Base-by-base conservation (phyloP, 345 rosid genomes). In the Erodium maritimum region DNA sequence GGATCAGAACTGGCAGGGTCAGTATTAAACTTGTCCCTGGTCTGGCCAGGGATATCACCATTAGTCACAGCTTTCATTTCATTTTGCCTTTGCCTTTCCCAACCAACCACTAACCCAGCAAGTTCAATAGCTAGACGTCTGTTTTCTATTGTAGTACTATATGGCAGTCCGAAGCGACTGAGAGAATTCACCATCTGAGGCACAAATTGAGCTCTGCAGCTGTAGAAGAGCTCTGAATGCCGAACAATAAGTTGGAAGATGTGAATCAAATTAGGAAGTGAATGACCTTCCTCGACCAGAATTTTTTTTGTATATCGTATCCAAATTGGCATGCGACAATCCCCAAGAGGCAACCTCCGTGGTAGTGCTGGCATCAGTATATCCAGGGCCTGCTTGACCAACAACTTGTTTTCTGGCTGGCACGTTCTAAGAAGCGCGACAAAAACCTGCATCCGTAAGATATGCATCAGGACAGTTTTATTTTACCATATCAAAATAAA, bases 101-200 rank as follows among this genome's bases (percentile, higher is more conserved):
- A 93, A 55, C 81, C 82, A 69, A 93, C 99, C 69, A 93, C 99
- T 77, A 93, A 76, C 50, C 99, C 97, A 74, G 99, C 99, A 73
- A 93, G 99, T 73, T 93, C 99, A 75, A 93, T 89, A 20, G 99
- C 96, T 25, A 93, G 95, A 58, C 95, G 94, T 79, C 99, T 83
- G 75, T 89, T 89, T 67, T 93, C 99, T 10, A 86, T 79, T 33
- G 97, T 84, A 57, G 96, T 85, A 77, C 82, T 93, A 72, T 80
- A 89, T 45, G 99, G 97, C 80, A 93, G 81, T 62, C 99, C 99
- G 56, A 93, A 87, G 42, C 99, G 91, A 71, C 97, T 93, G 59
- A 93, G 85, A 61, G 99, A 89, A 76, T 93, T 93, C 68, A 93
- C 99, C 99, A 93, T 93, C 74, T 93, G 99, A 70, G 97, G 99